Conservation (phyloP, 176 grass and related monocot species). For the Cenchrus fungigraminus region DNA sequence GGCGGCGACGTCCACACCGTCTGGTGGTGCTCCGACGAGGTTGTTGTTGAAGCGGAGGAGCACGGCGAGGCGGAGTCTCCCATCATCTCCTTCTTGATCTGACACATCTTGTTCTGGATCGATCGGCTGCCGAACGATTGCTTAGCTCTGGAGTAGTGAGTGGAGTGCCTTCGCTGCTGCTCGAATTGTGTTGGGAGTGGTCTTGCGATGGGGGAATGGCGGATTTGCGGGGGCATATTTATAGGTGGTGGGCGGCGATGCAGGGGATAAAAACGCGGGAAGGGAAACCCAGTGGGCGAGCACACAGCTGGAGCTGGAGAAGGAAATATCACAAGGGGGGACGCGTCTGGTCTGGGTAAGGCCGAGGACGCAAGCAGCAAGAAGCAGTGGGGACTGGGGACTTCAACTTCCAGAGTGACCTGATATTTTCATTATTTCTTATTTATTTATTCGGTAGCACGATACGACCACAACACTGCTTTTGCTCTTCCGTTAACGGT, state of each 20-base stretch:
- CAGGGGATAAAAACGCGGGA: slow-evolving; percentile 28
- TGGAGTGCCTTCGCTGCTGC: background rate
- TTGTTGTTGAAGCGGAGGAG: background rate
- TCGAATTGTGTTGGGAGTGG: background rate
- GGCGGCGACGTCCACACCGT: slow-evolving; percentile 18
- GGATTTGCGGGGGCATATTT: slow-evolving; percentile 32
- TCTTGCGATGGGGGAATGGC: background rate
- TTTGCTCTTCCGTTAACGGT: background rate
- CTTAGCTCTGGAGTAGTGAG: background rate
- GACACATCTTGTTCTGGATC: background rate
- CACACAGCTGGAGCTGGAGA: slow-evolving; percentile 19
- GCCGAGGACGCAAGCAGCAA: too few species aligned
- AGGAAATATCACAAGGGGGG: background rate
- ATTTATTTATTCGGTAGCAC: background rate
- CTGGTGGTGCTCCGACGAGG: slow-evolving; percentile 31
- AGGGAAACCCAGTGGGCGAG: background rate
- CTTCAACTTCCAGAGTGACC: slow-evolving; percentile 22
- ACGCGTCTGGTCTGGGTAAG: background rate
- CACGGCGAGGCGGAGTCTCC: background rate
- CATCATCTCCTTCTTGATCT: slow-evolving; percentile 47
- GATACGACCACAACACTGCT: background rate
- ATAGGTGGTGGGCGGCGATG: slow-evolving; percentile 15
- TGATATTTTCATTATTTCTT: slow-evolving; percentile 17
- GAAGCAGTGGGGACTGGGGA: background rate
- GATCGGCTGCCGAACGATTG: background rate